Base-by-base conservation (phyloP, 2,329 filamentous ascomycete species). In the Colletotrichum filicis region DNA sequence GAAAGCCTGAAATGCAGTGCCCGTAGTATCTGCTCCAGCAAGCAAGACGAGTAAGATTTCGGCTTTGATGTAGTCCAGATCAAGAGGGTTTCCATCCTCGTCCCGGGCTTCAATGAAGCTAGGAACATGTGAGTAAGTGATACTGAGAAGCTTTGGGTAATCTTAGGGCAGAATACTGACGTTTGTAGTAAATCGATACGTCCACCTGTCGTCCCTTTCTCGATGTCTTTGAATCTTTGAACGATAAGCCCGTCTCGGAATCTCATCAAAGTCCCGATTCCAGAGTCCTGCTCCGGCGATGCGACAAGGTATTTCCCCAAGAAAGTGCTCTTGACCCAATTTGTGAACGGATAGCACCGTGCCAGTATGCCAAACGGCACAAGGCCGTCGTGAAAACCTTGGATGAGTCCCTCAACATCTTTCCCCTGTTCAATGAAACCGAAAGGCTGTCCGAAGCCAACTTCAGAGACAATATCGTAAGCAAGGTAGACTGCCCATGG, bases 381-480 rank as follows among this genome's bases (percentile, higher is more conserved):
- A 1, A 89, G 81, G 0, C 87, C 87, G 73, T 88, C 86, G 77
- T 89, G 87, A 76, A 90, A 87, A 0, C 85, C 85, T 77, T 88
- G 79, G 71, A 90, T 90, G 8, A 90, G 81, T 14, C 86, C 87
- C 37, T 83, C 85, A 22, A 90, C 84, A 75, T 91, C 89, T 28
- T 81, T 80, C 22, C 84, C 88, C 67, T 85, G 82, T 66, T 87
- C 82, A 11, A 90, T 82, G 76, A 91, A 91, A 12, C 89, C 88
- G 65, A 91, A 85, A 1, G 88, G 85, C 4, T 83, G 85, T 11
- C 88, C 88, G 75, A 90, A 91, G 1, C 86, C 88, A 53, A 91
- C 82, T 72, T 89, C 87, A 28, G 84, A 86, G 68, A 91, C 88
- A 46, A 90, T 85, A 75, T 91, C 89, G 80, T 90, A 91, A 4